Evolutionary conservation across 2,329 filamentous ascomycete species (phyloP).

Genomic region (Verticillium klebahnii): DNA sequence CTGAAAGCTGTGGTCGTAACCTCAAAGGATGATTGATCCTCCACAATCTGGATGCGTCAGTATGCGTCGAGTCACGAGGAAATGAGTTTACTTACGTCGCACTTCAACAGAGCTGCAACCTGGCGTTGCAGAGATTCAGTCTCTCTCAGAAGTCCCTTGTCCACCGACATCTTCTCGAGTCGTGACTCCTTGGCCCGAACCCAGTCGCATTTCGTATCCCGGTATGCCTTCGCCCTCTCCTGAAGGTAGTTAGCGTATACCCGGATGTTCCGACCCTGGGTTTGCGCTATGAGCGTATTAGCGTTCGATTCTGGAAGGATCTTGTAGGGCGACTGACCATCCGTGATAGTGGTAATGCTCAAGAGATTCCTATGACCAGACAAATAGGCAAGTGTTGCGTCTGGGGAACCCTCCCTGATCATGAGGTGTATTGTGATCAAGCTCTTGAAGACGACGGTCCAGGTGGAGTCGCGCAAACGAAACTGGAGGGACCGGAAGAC

Average conservation of each 20-base stretch:
- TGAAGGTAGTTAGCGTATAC: constrained; percentile 85
- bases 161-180: constrained; percentile 79
- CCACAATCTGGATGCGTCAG: constrained; percentile 59
- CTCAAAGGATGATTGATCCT: constrained; percentile 46
- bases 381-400: constrained; percentile 82
- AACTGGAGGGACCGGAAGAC: constrained; percentile 90
- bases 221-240: constrained; percentile 76
- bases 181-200: constrained; percentile 78
- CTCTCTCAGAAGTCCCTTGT: constrained; percentile 88
- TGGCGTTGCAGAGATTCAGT: constrained; percentile 88
- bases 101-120: constrained; percentile 79
- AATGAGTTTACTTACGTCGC: constrained; percentile 64
- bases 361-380: constrained; percentile 77
- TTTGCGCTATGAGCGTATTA: constrained; percentile 61
- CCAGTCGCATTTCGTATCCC: constrained; percentile 83
- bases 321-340: constrained; percentile 57
- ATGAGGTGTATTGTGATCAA: constrained; percentile 94
- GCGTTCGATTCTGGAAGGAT: not conserved
- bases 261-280: constrained; percentile 90
- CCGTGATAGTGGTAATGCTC: constrained; percentile 85
- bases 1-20: constrained; percentile 94
- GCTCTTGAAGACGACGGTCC: constrained; percentile 99
- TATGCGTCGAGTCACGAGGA: not conserved
- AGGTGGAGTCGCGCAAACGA: constrained; percentile 89
- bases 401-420: constrained; percentile 90